Base-by-base conservation (phyloP, 2,329 filamentous ascomycete species). In the Aspergillus novoparasiticus region DNA sequence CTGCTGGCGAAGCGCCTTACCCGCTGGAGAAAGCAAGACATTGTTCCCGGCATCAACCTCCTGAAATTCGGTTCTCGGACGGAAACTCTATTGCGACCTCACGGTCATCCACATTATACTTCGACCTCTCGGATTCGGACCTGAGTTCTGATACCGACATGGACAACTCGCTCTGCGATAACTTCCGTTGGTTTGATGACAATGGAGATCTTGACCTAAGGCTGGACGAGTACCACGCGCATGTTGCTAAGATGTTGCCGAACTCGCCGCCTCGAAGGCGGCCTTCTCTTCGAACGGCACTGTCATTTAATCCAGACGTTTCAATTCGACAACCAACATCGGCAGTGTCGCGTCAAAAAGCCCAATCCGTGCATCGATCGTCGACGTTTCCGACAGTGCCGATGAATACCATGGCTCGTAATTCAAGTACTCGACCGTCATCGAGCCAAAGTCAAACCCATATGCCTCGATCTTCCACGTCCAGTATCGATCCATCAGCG, bases 121-220 rank as follows among this genome's bases (percentile, higher is more conserved):
- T 70, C 43, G 69, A 74, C 39, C 71, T 23, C 71, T 70, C 51
- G 1, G 53, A 48, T 28, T 70, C 51, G 1, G 53, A 48, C 21
- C 23, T 19, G n/a, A 75, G 76, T 63, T 72, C 72, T 21, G 69
- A 71, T 43, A 66, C 73, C 61, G 76, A 74, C 46, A 81, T 85
- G 68, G 78, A 85, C 41, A 82, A 86, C 57, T 85, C 85, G 1
- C 81, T 91, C 62, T 86, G 87, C 57, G 87, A 92, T 65, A 89
- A 84, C 72, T 90, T 93, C 68, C 84, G 88, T 56, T 92, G 90
- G 89, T 80, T 93, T 30, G 90, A 93, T 34, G 89, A 92, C 62
- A 88, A 91, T 59, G 85, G 89, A 21, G 86, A 90, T 58, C 80
- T 94, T 36, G 90, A 94, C 69, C 82, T 94, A 43, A 84, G 84